Base-by-base conservation (phyloP, 345 rosid genomes). In the Viola odorata region DNA sequence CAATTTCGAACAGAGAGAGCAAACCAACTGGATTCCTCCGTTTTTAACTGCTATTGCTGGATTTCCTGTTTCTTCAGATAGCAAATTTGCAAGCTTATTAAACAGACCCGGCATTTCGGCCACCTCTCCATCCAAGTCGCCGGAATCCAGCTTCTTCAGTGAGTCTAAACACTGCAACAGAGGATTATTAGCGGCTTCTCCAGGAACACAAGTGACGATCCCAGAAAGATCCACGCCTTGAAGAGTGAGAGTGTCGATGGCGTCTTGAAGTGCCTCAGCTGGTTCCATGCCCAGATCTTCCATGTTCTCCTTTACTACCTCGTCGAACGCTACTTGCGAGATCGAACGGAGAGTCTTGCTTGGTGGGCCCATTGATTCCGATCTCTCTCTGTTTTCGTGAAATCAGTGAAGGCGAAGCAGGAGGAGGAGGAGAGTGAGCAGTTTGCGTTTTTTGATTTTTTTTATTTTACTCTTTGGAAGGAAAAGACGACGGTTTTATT, bases 141-240 rank as follows among this genome's bases (percentile, higher is more conserved):
- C 62, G 2, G 58, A 10, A 32, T 62, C 65, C 39, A 89, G 36
- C 10, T 75, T 76, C 59, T 83, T 84, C 56, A 92, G 55, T 67
- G 76, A 76, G 38, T 82, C 87, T 70, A 89, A 69, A 72, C 88
- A 81, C 58, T 70, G 80, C 50, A 89, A 68, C 48, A 86, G 79
- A 0, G 94, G 96, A 61, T 87, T 81, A 13, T 82, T 90, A 41
- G 77, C 83, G 37, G 72, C 71, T 61, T 92, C 91, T 45, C 96
- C 96, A 0, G 91, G 96, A 48, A 83, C 71, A 57, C 84, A 81
- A 7, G 83, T 87, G 50, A n/a, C 11, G 13, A 47, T 47, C 5
- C n/a, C 97, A 3, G 91, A 83, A 77, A 94, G 91, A 90, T 86
- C 91, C 67, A 88, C 99, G 84, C 90, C 90, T 79, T 90, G 96